A percentile compares a stretch with the other conserved stretches of the same genome.
These are phyloP conservation scores for Soucietia sequanensis DNA, from an alignment of 805 yeast species.

Conservation along the genomic window DNA sequence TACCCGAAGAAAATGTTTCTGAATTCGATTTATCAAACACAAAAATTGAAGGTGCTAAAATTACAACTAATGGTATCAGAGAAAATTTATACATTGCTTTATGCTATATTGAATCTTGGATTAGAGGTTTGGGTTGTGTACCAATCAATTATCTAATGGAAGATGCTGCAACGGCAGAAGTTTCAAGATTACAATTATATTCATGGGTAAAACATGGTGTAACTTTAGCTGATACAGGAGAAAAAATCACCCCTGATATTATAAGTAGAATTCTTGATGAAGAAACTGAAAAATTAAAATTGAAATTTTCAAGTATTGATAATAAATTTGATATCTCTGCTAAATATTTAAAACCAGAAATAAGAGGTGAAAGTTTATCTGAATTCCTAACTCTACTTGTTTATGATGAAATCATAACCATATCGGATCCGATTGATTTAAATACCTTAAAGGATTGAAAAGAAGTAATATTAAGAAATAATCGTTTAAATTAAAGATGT, in stretches of 20 bases:
- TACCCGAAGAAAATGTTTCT: slow-evolving; percentile 11
- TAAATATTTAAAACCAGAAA: slow-evolving; percentile 15
- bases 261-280: slow-evolving; percentile 10
- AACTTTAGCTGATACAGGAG: slow-evolving; percentile 11
- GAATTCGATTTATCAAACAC: slow-evolving; percentile 15
- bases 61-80: slow-evolving; percentile 16
- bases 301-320: slow-evolving; percentile 1
- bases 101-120: slow-evolving; percentile 19
- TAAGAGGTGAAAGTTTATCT: slow-evolving; percentile 14
- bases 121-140: slow-evolving; percentile 20
- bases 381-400: slow-evolving; percentile 20
- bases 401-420: slow-evolving; percentile 16
- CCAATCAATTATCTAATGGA: slow-evolving; percentile 22
- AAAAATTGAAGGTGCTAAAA: slow-evolving; percentile 9
- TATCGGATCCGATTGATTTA: slow-evolving; percentile 12
- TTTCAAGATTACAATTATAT: slow-evolving; percentile 17
- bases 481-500: no score
- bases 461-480: no score
- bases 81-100: slow-evolving; percentile 19
- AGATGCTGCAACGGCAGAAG: slow-evolving; percentile 24
- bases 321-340: slow-evolving; percentile 16
- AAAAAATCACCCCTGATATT: slow-evolving; percentile 13
- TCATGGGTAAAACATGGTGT: slow-evolving; percentile 19
- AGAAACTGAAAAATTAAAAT: slow-evolving; percentile 11
- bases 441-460: background rate